These are phyloP conservation scores for Paracamarosporium sp. DNA, from an alignment of 2,329 filamentous ascomycete species.

Conservation along the genomic window DNA sequence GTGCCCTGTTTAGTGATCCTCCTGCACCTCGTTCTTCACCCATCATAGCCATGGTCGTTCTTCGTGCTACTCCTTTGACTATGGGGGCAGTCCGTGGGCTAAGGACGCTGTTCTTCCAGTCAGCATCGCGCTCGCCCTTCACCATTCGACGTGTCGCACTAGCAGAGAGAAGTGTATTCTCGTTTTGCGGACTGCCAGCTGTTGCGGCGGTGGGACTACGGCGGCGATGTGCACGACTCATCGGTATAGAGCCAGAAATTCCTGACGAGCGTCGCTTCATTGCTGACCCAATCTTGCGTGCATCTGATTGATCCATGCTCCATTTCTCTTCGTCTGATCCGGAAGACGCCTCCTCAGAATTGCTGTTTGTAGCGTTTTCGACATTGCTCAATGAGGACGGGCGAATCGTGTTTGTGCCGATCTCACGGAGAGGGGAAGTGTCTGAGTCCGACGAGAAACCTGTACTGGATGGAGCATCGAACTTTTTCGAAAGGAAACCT, in stretches of 20 bases:
- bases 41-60: conserved; percentile 43
- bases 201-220: conserved; percentile 59
- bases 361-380: conserved; percentile 41
- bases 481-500: conserved; percentile 78
- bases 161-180: conserved; percentile 68
- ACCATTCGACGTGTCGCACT: conserved; percentile 72
- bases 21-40: conserved; percentile 36
- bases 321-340: conserved; percentile 59
- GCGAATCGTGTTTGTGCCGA: conserved; percentile 51
- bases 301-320: conserved; percentile 57
- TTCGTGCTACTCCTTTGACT: conserved; percentile 57
- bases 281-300: conserved; percentile 61
- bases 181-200: conserved; percentile 62
- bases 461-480: conserved; percentile 64
- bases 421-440: conserved; percentile 54
- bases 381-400: conserved; percentile 62
- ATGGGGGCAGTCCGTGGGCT: conserved; percentile 67
- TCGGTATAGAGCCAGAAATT: conserved; percentile 48
- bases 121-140: conserved; percentile 64
- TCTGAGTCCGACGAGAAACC: conserved; percentile 66
- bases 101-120: conserved; percentile 63
- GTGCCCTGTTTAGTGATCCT: conserved; percentile 32
- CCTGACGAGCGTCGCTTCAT: conserved; percentile 62
- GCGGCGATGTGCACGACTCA: conserved; percentile 55
- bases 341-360: conserved; percentile 41